Conservation (phyloP, 2,329 filamentous ascomycete genomes). For the Neopestalotiopsis clavispora region DNA sequence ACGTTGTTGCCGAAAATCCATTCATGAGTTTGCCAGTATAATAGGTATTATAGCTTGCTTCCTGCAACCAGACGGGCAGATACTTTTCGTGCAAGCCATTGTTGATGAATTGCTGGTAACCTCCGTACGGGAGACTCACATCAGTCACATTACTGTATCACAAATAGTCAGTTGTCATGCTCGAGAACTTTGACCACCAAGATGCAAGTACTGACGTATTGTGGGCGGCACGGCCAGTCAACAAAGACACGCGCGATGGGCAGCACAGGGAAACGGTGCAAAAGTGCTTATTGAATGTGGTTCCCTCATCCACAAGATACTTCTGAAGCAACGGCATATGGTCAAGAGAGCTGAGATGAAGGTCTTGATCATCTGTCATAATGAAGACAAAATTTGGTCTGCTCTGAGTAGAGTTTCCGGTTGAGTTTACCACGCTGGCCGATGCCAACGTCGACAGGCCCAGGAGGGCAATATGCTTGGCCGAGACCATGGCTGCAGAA, state of each 20-base stretch:
- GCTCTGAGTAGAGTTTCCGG: constrained; percentile 44
- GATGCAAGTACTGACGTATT: constrained; percentile 71
- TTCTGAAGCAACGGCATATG: constrained; percentile 64
- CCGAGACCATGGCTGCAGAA: background rate
- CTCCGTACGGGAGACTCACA: constrained; percentile 38
- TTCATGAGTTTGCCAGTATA: constrained; percentile 77
- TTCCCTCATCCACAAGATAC: constrained; percentile 62
- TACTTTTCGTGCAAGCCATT: constrained; percentile 71
- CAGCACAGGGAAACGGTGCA: constrained; percentile 72
- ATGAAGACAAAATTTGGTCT: constrained; percentile 68
- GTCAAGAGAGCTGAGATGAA: constrained; percentile 62
- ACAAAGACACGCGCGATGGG: constrained; percentile 67
- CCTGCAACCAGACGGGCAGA: constrained; percentile 72
- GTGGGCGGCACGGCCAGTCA: constrained; percentile 70
- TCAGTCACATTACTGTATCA: constrained; percentile 3
- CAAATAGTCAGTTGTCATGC: background rate
- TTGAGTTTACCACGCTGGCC: constrained; percentile 57
- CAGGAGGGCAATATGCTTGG: background rate
- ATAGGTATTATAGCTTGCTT: constrained; percentile 72
- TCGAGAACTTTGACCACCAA: constrained; percentile 46
- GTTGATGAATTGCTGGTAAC: constrained; percentile 69
- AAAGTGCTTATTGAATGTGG: constrained; percentile 65
- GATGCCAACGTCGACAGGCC: constrained; percentile 53
- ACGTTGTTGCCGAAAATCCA: constrained; percentile 63
- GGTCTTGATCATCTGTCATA: constrained; percentile 71